Evolutionary conservation across 78 protist species (phyloP), one percentile per base, ranked within the genome.

Genomic region (Neovahlkampfia damariscottae): DNA sequence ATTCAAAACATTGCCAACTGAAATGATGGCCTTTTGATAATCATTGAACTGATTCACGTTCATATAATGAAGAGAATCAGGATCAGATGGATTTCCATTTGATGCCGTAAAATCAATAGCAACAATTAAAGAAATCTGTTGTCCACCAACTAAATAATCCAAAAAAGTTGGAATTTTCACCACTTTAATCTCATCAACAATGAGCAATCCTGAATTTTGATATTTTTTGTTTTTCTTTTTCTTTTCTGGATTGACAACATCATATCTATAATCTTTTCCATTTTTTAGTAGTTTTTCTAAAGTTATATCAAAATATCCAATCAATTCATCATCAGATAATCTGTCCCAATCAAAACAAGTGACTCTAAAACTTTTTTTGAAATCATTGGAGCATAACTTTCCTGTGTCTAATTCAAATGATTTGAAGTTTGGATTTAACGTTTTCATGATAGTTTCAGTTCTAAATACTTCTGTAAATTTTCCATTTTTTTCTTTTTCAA

Each of bases 71-170:
- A 92, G 90, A 4, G 86, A 73, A 19, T 1, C 8, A 8, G 85
- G 35, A 2, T 32, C 0, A 1, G 62, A 10, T 32, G 87, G 88
- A 32, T 40, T 10, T 38, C 85, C 88, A 72, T 93, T 93, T 39
- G 83, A 67, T 10, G 72, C 91, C 4, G 97, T 93, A 77, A 89
- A 93, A 81, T 93, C 97, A 74, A 93, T 82, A 67, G 89, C 94
- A 9, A 85, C 79, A 28, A 75, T 28, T 41, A 86, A 40, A 28
- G 29, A n/a, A 10, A 92, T 31, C 78, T 89, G 86, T 50, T 69
- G 37, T n/a, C 91, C 93, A 28, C 88, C 84, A 3, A n/a, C 38
- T 40, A 88, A n/a, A 79, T 62, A 90, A 31, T 90, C 94, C 10
- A 83, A 5, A 77, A 90, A 87, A 6, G 77, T 1, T 30, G 80